A percentile compares a stretch with the other conserved stretches of the same genome.
Conservation (phyloP, 2,329 filamentous ascomycete genomes). For the Diaporthe capsici region DNA sequence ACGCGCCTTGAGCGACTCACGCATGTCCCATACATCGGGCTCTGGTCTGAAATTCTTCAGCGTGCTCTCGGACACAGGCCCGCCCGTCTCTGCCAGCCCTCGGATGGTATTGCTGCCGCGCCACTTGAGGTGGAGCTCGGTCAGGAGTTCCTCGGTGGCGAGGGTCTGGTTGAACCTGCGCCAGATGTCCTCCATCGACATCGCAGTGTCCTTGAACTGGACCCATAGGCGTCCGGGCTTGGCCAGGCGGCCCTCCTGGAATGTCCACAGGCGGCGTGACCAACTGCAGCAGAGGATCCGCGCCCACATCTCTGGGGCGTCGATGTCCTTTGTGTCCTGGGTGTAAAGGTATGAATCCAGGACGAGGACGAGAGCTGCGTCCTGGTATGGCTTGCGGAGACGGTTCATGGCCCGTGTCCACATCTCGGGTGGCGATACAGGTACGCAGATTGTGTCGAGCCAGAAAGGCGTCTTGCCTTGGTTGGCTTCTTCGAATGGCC, state of each 20-base stretch:
- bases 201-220: neutral
- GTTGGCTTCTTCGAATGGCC: too few species aligned
- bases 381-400: conserved; percentile 7
- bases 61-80: neutral
- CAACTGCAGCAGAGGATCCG: conserved; percentile 13
- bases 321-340: neutral
- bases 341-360: conserved; percentile 20
- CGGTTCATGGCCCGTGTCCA: conserved; percentile 6
- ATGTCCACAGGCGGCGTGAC: conserved; percentile 23
- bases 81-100: neutral
- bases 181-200: conserved; percentile 1
- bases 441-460: conserved; percentile 21
- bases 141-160: conserved; percentile 1
- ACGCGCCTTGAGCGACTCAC: neutral
- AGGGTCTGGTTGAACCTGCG: neutral
- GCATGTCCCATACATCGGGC: neutral
- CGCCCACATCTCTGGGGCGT: neutral
- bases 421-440: neutral
- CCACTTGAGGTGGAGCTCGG: conserved; percentile 5
- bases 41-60: neutral
- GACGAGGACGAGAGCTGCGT: conserved; percentile 11
- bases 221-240: conserved; percentile 3
- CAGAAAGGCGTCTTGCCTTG: neutral
- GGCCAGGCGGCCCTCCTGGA: conserved; percentile 15
- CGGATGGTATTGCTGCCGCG: neutral